These are phyloP conservation scores for Calonectria montana DNA, from an alignment of 2,329 filamentous ascomycete species.

Conservation along the genomic window DNA sequence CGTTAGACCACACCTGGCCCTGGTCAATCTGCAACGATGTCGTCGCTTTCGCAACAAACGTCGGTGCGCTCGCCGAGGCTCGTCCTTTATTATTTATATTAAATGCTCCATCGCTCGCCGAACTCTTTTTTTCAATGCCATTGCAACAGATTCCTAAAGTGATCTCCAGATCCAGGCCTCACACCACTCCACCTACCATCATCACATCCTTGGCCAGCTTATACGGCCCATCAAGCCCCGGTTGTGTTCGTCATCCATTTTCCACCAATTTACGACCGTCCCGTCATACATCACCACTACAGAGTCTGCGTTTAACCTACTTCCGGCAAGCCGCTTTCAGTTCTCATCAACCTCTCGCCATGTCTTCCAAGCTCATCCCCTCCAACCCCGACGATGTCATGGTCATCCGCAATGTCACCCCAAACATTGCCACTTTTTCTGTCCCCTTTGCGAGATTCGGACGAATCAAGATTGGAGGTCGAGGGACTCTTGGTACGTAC, in stretches of 20 bases:
- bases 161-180: background rate
- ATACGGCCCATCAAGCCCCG: background rate
- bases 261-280: background rate
- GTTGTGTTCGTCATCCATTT: background rate
- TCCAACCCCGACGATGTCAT: slow-evolving; percentile 83
- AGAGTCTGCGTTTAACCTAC: background rate
- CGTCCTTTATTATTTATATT: background rate
- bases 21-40: background rate
- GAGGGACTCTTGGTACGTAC: slow-evolving; percentile 81
- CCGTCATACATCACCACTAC: background rate
- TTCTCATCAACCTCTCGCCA: slow-evolving; percentile 46
- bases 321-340: slow-evolving; percentile 18
- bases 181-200: background rate
- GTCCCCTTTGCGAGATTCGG: slow-evolving; percentile 88
- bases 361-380: slow-evolving; percentile 75
- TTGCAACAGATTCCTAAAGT: background rate
- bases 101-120: slow-evolving; percentile 3
- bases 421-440: slow-evolving; percentile 81
- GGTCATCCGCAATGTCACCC: slow-evolving; percentile 88
- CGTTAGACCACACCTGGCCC: background rate
- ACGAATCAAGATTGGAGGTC: slow-evolving; percentile 82
- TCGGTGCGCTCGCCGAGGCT: slow-evolving; percentile 22
- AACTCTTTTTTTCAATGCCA: background rate
- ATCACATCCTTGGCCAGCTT: background rate
- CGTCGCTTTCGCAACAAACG: background rate